Evolutionary conservation across 176 grass and related monocot species (phyloP), one percentile per base, ranked within the genome.

Genomic region (Bromus sterilis): DNA sequence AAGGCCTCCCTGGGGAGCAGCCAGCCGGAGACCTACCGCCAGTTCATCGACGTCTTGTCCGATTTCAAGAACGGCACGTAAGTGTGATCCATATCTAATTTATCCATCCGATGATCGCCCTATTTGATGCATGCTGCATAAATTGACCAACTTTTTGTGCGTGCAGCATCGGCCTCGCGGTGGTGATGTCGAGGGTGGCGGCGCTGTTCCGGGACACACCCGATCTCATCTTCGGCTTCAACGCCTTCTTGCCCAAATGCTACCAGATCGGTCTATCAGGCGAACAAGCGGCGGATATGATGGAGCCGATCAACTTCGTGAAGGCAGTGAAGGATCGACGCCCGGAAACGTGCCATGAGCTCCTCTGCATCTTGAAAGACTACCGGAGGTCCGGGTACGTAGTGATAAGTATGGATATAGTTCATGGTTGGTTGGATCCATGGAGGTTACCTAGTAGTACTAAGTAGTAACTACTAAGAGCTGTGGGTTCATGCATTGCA

Each of bases 231-330:
- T 13, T 77, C 24, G 68, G 92, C 0, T 91, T 94, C 71, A 94
- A 89, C 56, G 24, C 34, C 59, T 91, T 94, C 84, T 76, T 91
- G 61, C 92, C 92, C 28, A 73, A 65, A 49, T 23, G 87, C 9
- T 51, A 89, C 80, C 57, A 49, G 56, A 94, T 94, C 72, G 53
- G 46, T 20, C 46, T 51, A 51, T 51, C 46, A 0, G 6, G 20
- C 16, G 16, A 51, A 51, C 46, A 51, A 0, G 16, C 6, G 6
- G 16, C 46, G 46, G 46, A 2, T 20, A 2, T 51, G 2, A 11
- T 18, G 44, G 0, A 20, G 44, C 5, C 15, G 16, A 18, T 16
- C 15, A 18, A 0, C 44, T 51, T 20, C 46, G 16, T 51, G 46
- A 51, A 51, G 46, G 16, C 46, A 6, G 46, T 51, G 46, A 51